A percentile compares a stretch with the other conserved stretches of the same genome.
Evolutionary conservation across 2,329 filamentous ascomycete species (phyloP).

Genomic region (Exserohilum rostratum): DNA sequence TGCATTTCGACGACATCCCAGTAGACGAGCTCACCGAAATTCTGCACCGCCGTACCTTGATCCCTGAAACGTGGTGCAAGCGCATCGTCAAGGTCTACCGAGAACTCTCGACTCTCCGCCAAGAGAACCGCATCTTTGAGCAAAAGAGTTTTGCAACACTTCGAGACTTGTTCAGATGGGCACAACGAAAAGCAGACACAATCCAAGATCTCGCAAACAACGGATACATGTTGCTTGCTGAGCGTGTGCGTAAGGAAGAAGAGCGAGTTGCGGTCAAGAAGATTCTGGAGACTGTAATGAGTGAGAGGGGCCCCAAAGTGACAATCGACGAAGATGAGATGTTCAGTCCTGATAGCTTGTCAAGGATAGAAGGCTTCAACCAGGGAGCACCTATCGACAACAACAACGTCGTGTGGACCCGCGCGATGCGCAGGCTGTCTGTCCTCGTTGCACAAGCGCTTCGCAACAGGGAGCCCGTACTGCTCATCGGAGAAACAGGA

Average conservation of each 20-base stretch:
- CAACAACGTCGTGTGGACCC: conserved; percentile 81
- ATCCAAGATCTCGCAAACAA: conserved; percentile 88
- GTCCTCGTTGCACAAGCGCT: conserved; percentile 87
- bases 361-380: conserved; percentile 46
- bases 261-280: conserved; percentile 84
- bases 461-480: conserved; percentile 87
- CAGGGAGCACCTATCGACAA: conserved; percentile 24
- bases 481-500: conserved; percentile 94
- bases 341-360: conserved; percentile 62
- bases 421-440: conserved; percentile 90
- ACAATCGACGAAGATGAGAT: conserved; percentile 74
- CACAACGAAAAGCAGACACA: conserved; percentile 80
- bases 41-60: conserved; percentile 83
- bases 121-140: conserved; percentile 91
- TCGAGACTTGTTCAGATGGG: conserved; percentile 95
- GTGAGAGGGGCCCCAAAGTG: conserved; percentile 61
- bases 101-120: conserved; percentile 85
- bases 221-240: conserved; percentile 94
- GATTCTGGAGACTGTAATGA: conserved; percentile 90
- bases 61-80: conserved; percentile 88
- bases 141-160: conserved; percentile 97
- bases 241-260: conserved; percentile 89
- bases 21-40: conserved; percentile 93
- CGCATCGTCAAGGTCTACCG: conserved; percentile 94
- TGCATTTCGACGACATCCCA: conserved; percentile 98